Base-by-base conservation (phyloP, 371 early-diverging fungal genomes). In the Rhizopus stolonifer region DNA sequence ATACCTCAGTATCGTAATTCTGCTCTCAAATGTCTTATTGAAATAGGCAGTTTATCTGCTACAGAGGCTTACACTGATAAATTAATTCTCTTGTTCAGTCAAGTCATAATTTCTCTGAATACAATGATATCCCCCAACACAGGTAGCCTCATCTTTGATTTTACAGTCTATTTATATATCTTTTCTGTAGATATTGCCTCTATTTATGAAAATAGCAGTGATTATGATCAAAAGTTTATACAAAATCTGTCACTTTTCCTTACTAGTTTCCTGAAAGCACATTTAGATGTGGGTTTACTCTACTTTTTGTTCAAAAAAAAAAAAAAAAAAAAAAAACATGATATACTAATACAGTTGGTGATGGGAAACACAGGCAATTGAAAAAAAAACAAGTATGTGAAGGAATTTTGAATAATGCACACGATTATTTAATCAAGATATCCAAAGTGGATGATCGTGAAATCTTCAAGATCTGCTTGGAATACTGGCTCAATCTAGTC, bases 381-480 rank as follows among this genome's bases (percentile, higher is more conserved):
- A 93, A 63, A 64, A 65, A 42, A 69, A 69, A 34, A n/a, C 70
- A 72, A 24, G 76, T 65, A 26, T 85, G 81, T 40, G 75, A 80
- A 3, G 89, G 91, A 4, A 60, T 78, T 17, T 69, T 96, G 8
- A 50, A 91, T 34, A 80, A 77, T 49, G 96, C 91, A 17, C 98
- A 98, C 67, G 79, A 74, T 45, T 97, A 95, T 60, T 74, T 98
- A 26, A 79, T 98, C 60, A 83, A 84, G 46, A 91, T 98, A 34
- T 93, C 97, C 1, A 77, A 80, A 36, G 93, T 98, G n/a, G 86
- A 92, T 40, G 98, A 98, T 62, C 87, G 96, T 43, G 99, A 99
- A 66, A 80, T 98, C 32, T 98, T 98, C 85, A 98, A 98, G 82
- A 88, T 94, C 43, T 95, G 96, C 65, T 74, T 99, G 42, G 99